Evolutionary conservation across 1,284 basidiomycete genomes (phyloP), one percentile per base, ranked within the genome.

Genomic region (Leccinum variabile): DNA sequence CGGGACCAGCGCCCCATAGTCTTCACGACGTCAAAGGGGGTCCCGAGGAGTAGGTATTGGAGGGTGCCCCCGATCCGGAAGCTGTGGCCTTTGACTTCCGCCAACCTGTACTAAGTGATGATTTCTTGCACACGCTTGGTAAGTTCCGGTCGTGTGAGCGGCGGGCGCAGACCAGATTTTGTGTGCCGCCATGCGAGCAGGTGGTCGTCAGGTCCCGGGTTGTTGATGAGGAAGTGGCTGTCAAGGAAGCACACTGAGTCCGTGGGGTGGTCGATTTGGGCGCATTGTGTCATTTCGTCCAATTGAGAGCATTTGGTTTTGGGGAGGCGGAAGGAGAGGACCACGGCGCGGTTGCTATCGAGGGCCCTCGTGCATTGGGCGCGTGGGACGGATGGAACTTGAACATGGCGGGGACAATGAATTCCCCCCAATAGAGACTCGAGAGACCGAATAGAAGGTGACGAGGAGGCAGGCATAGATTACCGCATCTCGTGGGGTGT

Each of bases 391-490:
- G 49, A 16, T 52, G 2, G 49, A 30, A 52, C 30, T 16, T 52
- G n/a, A 14, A 16, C 1, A 52, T 25, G 5, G 50, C 3, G 0
- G 1, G 18, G 4, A 25, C 11, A 1, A 22, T 7, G 18, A 35
- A 62, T 3, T 59, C 59, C 0, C 79, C 78, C 0, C n/a, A n/a
- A n/a, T n/a, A n/a, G n/a, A n/a, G n/a, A 76, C 14, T 0, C 76
- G 60, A 0, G 76, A 71, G 0, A 69, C 62, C 0, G 67, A 62
- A 30, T 68, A 81, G 65, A 81, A 81, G n/a, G 66, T 59, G 0
- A 72, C 71, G 0, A 72, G 71, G 0, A 77, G 62, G 58, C 78
- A 80, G 0, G 75, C 72, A 22, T 65, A 75, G 0, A 77, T 67
- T 0, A 79, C 77, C 0, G 73, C 70, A 41, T 81, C 70, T 0